These are phyloP conservation scores for Globisporangium polare DNA, from an alignment of 352 stramenopile genomes.

Conservation along the genomic window DNA sequence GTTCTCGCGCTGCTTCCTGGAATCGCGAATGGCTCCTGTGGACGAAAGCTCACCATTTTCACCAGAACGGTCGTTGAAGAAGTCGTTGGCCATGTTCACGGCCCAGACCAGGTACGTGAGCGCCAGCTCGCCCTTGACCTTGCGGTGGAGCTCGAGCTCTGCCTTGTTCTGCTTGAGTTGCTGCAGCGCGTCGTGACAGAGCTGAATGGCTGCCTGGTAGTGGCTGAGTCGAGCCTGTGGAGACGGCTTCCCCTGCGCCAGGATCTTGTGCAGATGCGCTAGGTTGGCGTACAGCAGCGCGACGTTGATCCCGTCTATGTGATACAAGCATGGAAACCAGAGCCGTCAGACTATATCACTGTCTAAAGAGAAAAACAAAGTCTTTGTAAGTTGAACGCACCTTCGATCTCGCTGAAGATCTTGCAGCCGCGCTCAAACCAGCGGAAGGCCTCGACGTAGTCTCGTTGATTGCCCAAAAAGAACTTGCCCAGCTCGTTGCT, in stretches of 20 bases:
- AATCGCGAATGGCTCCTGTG: neutral
- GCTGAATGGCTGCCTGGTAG: conserved; percentile 54
- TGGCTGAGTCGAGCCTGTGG: conserved; percentile 35
- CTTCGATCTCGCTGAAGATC: conserved; percentile 82
- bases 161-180: conserved; percentile 71
- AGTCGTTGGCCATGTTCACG: conserved; percentile 47
- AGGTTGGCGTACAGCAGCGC: conserved; percentile 76
- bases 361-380: too few species aligned
- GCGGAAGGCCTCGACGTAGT: conserved; percentile 53
- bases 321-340: conserved; percentile 2
- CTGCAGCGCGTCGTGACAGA: conserved; percentile 60
- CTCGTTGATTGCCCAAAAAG: conserved; percentile 34
- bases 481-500: conserved; percentile 83
- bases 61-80: neutral
- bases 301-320: conserved; percentile 72
- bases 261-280: conserved; percentile 82
- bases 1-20: conserved; percentile 35
- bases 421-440: conserved; percentile 82
- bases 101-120: conserved; percentile 82
- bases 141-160: conserved; percentile 49
- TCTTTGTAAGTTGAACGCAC: conserved; percentile 16
- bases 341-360: too few species aligned
- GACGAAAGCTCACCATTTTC: conserved; percentile 1
- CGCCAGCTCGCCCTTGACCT: conserved; percentile 78
- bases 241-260: conserved; percentile 48